A percentile compares a stretch with the other conserved stretches of the same genome.
phyloP scores from a whole-genome alignment of 108 stramenopile species.

The Cylindrotheca closterium region DNA sequence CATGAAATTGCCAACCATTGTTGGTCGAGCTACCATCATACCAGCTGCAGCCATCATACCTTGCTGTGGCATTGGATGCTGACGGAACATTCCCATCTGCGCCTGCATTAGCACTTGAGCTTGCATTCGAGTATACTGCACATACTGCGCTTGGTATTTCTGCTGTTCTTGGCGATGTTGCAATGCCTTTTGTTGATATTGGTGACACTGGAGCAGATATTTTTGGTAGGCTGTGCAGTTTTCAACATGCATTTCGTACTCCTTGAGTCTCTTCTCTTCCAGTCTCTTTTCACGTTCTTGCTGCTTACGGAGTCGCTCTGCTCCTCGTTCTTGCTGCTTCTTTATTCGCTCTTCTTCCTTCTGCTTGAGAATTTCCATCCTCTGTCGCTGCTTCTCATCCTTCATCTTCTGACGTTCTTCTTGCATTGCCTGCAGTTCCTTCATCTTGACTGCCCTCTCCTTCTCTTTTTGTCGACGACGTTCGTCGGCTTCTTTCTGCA shows the following conservation, averaged over 20 bases:
- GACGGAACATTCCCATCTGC: background rate
- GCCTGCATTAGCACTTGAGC: background rate
- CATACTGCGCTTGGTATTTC: constrained; percentile 1
- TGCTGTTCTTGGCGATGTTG: constrained; percentile 31
- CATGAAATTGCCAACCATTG: background rate
- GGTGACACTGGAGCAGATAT: constrained; percentile 16
- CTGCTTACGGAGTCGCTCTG: too few relatives aligned
- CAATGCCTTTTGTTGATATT: constrained; percentile 19
- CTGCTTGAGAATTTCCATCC: constrained; percentile 20
- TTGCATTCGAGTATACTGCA: background rate
- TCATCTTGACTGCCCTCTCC: constrained; percentile 18
- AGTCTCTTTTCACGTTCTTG: constrained; percentile 18
- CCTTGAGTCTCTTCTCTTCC: constrained; percentile 15
- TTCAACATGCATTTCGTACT: constrained; percentile 1
- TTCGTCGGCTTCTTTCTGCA: constrained; percentile 35
- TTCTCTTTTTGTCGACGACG: constrained; percentile 15
- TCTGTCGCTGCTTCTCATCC: constrained; percentile 48
- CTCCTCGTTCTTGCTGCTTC: constrained; percentile 16
- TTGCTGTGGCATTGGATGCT: constrained; percentile 2
- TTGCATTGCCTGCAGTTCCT: constrained; percentile 7
- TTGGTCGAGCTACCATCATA: background rate
- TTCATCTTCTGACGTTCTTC: constrained; percentile 23
- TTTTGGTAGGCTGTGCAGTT: constrained; percentile 6
- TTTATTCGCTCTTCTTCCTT: constrained; percentile 17
- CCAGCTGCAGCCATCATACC: background rate